A percentile compares a stretch with the other conserved stretches of the same genome.
Conservation (phyloP, 768 basidiomycete species). For the Naganishia friedmannii region DNA sequence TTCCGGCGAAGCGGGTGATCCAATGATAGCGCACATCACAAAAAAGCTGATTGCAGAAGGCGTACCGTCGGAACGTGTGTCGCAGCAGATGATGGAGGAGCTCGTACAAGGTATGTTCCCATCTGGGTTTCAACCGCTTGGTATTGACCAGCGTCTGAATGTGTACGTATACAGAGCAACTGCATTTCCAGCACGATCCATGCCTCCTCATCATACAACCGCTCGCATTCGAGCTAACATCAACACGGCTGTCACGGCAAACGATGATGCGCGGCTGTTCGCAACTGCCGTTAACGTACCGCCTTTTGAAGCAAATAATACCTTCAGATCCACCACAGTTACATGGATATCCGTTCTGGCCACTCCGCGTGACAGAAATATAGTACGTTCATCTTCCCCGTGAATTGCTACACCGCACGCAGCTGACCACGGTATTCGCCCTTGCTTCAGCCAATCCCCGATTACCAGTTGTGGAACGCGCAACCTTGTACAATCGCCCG, state of each 20-base stretch:
- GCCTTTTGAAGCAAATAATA: background rate
- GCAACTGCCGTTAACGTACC: background rate
- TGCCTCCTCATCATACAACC: slow-evolving; percentile 10
- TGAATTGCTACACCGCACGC: too few relatives aligned
- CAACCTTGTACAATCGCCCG: background rate
- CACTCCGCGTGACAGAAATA: slow-evolving; percentile 16
- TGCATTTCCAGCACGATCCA: slow-evolving; percentile 16
- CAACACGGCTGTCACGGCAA: background rate
- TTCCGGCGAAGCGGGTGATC: slow-evolving; percentile 1
- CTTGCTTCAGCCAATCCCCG: slow-evolving; percentile 1
- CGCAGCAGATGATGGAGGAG: slow-evolving; percentile 11
- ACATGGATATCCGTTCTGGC: slow-evolving; percentile 20
- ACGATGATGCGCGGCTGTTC: too few relatives aligned
- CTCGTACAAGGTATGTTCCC: slow-evolving; percentile 2
- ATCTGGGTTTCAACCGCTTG: background rate
- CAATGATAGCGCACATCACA: slow-evolving; percentile 6
- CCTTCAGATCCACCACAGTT: slow-evolving; percentile 4
- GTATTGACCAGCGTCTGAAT: background rate
- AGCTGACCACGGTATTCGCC: background rate
- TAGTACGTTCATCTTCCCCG: background rate
- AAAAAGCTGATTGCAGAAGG: background rate
- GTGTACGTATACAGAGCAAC: background rate
- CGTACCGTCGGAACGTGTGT: background rate
- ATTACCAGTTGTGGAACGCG: background rate
- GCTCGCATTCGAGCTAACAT: background rate